These are phyloP conservation scores for Lasiosphaeria ovina DNA, from an alignment of 495 filamentous ascomycete genomes.

Conservation along the genomic window DNA sequence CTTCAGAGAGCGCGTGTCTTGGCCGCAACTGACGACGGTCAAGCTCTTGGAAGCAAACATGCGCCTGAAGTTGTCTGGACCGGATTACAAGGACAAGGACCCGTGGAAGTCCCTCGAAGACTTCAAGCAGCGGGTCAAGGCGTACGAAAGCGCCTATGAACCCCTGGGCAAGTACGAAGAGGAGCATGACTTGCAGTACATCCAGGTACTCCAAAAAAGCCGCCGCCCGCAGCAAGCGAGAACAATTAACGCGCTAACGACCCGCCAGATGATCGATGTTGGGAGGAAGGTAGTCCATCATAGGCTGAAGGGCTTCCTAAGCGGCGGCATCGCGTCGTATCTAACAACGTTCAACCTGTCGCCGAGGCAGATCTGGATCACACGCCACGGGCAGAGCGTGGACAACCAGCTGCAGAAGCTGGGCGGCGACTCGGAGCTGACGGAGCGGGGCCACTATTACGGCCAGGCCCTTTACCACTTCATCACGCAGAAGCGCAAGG, in stretches of 20 bases:
- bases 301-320: slow-evolving; percentile 86
- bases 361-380: slow-evolving; percentile 96
- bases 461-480: slow-evolving; percentile 71
- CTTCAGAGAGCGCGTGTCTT: slow-evolving; percentile 5
- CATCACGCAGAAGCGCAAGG: slow-evolving; percentile 67
- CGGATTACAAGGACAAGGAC: slow-evolving; percentile 93
- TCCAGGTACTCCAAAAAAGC: slow-evolving; percentile 54
- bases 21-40: slow-evolving; percentile 6
- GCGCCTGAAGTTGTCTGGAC: slow-evolving; percentile 94
- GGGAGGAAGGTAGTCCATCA: slow-evolving; percentile 89
- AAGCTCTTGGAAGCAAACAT: slow-evolving; percentile 90
- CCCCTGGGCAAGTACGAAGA: slow-evolving; percentile 92
- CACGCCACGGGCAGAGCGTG: slow-evolving; percentile 79
- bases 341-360: slow-evolving; percentile 94
- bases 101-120: slow-evolving; percentile 77
- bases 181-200: slow-evolving; percentile 80
- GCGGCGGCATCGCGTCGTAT: slow-evolving; percentile 86
- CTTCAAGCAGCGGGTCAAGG: slow-evolving; percentile 89
- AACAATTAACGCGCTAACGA: slow-evolving; percentile 7
- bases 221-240: neutral
- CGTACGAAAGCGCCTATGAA: slow-evolving; percentile 91
- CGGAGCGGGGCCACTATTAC: slow-evolving; percentile 69
- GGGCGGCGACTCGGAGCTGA: slow-evolving; percentile 81
- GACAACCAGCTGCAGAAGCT: slow-evolving; percentile 81
- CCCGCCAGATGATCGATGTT: slow-evolving; percentile 85